phyloP scores from a whole-genome alignment of 805 yeast genomes.

The Saccharomycopsis sp. region DNA sequence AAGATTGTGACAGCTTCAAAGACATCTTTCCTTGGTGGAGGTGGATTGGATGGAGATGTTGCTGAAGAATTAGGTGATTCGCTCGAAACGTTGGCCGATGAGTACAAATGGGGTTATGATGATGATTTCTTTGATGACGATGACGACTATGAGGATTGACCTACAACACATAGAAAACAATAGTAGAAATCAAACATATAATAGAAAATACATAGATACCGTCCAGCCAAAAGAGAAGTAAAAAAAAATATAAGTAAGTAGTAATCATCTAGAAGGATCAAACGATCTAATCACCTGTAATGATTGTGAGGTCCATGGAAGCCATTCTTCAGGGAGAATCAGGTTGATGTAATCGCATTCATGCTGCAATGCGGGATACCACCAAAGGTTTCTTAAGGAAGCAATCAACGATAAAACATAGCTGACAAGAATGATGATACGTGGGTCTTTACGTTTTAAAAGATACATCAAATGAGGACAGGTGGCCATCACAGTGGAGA shows the following conservation, averaged over 20 bases:
- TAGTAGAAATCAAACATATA: not conserved
- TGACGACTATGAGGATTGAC: slow-evolving; percentile 29
- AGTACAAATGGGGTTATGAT: slow-evolving; percentile 48
- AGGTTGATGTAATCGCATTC: not conserved
- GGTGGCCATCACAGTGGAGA: not conserved
- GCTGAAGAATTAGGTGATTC: slow-evolving; percentile 48
- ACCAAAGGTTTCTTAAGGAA: slow-evolving; percentile 7
- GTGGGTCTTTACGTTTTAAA: slow-evolving; percentile 12
- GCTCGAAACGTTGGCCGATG: slow-evolving; percentile 36
- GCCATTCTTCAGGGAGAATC: slow-evolving; percentile 9
- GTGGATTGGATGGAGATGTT: slow-evolving; percentile 37
- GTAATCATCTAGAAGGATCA: not conserved
- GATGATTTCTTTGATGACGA: slow-evolving; percentile 38
- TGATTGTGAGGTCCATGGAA: slow-evolving; percentile 1
- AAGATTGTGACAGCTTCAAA: slow-evolving; percentile 22
- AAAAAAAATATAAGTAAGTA: not conserved
- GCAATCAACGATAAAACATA: slow-evolving; percentile 8
- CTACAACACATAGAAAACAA: not conserved
- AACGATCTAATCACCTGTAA: not conserved
- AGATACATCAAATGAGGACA: slow-evolving; percentile 5
- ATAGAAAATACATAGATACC: not conserved
- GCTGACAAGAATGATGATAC: slow-evolving; percentile 4
- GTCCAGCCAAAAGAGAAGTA: not conserved
- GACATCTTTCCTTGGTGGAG: slow-evolving; percentile 15
- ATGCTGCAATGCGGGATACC: slow-evolving; percentile 2